A percentile compares a stretch with the other conserved stretches of the same genome.
phyloP scores from a whole-genome alignment of 1,284 basidiomycete genomes.

The Apiotrichum akiyoshidainum region DNA sequence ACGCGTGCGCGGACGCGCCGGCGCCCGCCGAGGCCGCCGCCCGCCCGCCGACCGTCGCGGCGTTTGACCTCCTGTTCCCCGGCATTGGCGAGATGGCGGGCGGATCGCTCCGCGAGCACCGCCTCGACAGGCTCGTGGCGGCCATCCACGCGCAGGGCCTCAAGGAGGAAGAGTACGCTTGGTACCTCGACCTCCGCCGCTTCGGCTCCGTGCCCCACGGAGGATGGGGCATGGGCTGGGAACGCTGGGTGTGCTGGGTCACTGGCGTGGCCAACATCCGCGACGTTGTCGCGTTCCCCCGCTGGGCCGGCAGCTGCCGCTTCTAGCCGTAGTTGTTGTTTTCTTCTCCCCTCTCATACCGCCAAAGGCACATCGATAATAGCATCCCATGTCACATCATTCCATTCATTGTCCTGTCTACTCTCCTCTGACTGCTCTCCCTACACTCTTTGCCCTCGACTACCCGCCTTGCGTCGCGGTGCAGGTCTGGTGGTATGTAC shows the following conservation, averaged over 20 bases:
- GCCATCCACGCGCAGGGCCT: constrained; percentile 59
- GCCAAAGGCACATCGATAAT: constrained; percentile 31
- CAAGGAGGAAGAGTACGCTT: constrained; percentile 62
- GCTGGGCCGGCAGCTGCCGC: constrained; percentile 68
- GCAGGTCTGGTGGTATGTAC: neutral
- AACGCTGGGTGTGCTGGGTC: constrained; percentile 78
- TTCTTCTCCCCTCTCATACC: neutral
- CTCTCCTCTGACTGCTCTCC: neutral
- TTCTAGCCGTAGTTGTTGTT: constrained; percentile 30
- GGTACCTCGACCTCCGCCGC: constrained; percentile 79
- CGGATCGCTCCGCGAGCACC: constrained; percentile 85
- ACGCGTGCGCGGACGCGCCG: constrained; percentile 1
- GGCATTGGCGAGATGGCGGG: constrained; percentile 85
- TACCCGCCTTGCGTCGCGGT: too few species aligned
- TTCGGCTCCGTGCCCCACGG: constrained; percentile 81
- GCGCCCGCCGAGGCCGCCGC: constrained; percentile 7
- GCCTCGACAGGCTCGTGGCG: constrained; percentile 58
- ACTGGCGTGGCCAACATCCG: constrained; percentile 78
- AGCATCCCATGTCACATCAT: neutral
- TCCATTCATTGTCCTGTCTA: neutral
- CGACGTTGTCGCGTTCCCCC: constrained; percentile 84
- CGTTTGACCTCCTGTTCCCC: constrained; percentile 91
- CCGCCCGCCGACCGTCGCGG: constrained; percentile 64
- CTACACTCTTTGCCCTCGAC: neutral
- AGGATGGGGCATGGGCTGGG: constrained; percentile 90